Conservation (phyloP, 495 filamentous ascomycete species). For the Aspergillus cavernicola region DNA sequence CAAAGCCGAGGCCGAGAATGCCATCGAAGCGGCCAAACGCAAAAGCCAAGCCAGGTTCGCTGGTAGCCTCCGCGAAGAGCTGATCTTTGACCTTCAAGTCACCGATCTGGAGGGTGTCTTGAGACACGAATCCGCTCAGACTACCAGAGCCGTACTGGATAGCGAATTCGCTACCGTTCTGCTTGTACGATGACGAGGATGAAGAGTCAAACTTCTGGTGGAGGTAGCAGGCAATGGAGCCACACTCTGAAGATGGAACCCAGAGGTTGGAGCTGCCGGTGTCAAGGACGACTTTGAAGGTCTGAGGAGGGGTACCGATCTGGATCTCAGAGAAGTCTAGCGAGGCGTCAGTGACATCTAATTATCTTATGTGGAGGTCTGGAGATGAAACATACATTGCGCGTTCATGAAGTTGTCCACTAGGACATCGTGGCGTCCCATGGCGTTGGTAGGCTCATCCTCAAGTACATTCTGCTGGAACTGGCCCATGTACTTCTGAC, state of each 20-base stretch:
- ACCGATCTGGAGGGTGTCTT: conserved; percentile 81
- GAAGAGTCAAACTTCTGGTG: conserved; percentile 95
- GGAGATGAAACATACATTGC: conserved; percentile 74
- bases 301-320: conserved; percentile 87
- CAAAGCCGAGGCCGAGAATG: conserved; percentile 92
- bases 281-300: conserved; percentile 97
- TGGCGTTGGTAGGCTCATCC: conserved; percentile 62
- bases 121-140: conserved; percentile 89
- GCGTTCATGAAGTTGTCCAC: conserved; percentile 98
- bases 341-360: conserved; percentile 8
- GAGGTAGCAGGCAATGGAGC: conserved; percentile 96
- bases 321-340: conserved; percentile 95
- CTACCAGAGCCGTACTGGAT: conserved; percentile 96
- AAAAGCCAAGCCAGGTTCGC: conserved; percentile 93
- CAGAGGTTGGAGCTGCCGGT: conserved; percentile 99
- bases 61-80: conserved; percentile 92
- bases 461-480: conserved; percentile 71
- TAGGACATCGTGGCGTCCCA: conserved; percentile 75
- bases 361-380: neutral
- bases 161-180: conserved; percentile 87
- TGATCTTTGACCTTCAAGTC: conserved; percentile 83
- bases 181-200: conserved; percentile 84
- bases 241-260: conserved; percentile 89
- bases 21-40: conserved; percentile 98
- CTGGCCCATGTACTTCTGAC: conserved; percentile 81